Percentiles rank a stretch among this genome's conserved stretches.
Conservation (phyloP, 202 grass and related monocot genomes). For the Schoenoplectus tabernaemontani region DNA sequence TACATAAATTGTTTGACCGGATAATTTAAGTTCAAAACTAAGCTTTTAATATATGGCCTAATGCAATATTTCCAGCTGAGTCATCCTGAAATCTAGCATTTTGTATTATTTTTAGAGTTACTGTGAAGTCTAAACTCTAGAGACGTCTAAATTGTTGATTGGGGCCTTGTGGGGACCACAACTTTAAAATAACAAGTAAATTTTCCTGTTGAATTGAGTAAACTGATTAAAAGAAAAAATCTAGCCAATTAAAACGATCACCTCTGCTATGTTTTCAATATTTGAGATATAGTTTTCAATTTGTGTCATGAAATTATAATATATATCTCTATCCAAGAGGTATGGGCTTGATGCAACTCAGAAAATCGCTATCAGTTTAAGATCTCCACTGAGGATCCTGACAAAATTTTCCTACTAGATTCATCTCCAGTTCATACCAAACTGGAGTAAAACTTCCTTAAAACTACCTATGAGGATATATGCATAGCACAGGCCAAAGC, state of each 20-base stretch:
- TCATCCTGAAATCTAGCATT: background rate
- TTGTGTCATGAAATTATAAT: too few relatives aligned
- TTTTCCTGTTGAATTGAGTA: background rate
- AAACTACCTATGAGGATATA: background rate
- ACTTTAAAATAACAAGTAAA: background rate
- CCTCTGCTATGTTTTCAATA: background rate
- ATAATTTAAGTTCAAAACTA: background rate
- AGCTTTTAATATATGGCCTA: background rate
- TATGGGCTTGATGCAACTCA: conserved; percentile 11
- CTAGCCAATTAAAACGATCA: background rate
- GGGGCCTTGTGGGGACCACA: background rate
- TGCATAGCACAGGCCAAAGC: background rate
- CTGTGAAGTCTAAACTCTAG: background rate
- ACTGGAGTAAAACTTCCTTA: conserved; percentile 42
- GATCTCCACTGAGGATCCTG: background rate
- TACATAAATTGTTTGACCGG: background rate
- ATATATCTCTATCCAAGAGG: background rate
- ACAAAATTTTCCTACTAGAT: conserved; percentile 22
- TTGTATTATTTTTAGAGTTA: background rate
- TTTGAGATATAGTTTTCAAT: too few relatives aligned
- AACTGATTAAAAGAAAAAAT: background rate
- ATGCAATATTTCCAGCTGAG: background rate
- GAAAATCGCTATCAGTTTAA: background rate
- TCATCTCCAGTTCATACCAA: conserved; percentile 30
- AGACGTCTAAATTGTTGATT: background rate